phyloP scores from a whole-genome alignment of 1,284 basidiomycete genomes.

The Gomphus sp. region DNA sequence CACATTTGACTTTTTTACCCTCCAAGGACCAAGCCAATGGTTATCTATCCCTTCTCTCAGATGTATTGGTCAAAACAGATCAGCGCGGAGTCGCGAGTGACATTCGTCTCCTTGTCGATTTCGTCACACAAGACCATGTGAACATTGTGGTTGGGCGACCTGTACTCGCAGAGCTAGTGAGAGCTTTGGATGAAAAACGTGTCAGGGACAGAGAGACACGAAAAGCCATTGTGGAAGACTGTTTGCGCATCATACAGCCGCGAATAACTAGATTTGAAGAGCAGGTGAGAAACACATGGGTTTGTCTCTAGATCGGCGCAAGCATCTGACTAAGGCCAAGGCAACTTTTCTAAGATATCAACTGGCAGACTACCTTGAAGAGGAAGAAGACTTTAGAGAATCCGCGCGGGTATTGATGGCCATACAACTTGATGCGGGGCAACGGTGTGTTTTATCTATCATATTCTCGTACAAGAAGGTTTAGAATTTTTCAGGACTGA shows the following conservation, averaged over 20 bases:
- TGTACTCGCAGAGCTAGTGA: conserved; percentile 75
- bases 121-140: conserved; percentile 70
- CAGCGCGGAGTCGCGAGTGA: conserved; percentile 37
- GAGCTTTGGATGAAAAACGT: conserved; percentile 43
- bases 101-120: conserved; percentile 61
- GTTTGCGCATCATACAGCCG: conserved; percentile 63
- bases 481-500: conserved; percentile 57
- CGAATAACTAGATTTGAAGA: conserved; percentile 87
- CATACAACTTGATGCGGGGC: conserved; percentile 87
- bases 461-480: background rate
- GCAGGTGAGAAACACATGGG: conserved; percentile 51
- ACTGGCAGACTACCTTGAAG: conserved; percentile 81
- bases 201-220: conserved; percentile 49
- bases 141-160: conserved; percentile 81
- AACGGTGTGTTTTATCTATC: conserved; percentile 45
- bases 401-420: conserved; percentile 88
- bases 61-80: conserved; percentile 44
- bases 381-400: conserved; percentile 87
- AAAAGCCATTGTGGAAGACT: conserved; percentile 65
- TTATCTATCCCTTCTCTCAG: conserved; percentile 52
- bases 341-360: conserved; percentile 78
- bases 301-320: background rate
- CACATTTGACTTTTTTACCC: conserved; percentile 49
- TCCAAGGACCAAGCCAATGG: conserved; percentile 82
- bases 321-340: conserved; percentile 29